Evolutionary conservation across 176 grass and related monocot genomes (phyloP).

Genomic region (Musa beccarii): DNA sequence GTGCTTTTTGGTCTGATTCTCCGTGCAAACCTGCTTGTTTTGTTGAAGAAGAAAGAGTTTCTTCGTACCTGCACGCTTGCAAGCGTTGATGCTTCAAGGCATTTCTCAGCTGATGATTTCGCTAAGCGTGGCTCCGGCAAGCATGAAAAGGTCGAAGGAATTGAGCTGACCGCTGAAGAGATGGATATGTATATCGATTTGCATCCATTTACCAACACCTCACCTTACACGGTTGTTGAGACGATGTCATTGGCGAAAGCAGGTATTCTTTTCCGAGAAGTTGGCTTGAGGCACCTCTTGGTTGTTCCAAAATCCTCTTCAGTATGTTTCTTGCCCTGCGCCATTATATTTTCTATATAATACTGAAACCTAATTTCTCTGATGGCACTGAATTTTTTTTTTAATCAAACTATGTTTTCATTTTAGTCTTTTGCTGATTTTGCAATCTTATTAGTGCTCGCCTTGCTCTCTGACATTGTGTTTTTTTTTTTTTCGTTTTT

Average conservation of each 20-base stretch:
- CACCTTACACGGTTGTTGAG: conserved; percentile 92
- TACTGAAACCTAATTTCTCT: neutral
- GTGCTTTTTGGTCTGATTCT: conserved; percentile 69
- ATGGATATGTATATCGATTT: conserved; percentile 91
- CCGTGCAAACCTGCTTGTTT: conserved; percentile 63
- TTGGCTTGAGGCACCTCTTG: conserved; percentile 85
- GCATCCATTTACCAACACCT: conserved; percentile 88
- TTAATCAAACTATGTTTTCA: too few species aligned
- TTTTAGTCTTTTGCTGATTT: too few species aligned
- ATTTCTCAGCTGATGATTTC: conserved; percentile 63
- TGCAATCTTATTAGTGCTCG: too few species aligned
- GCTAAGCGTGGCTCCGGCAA: conserved; percentile 80
- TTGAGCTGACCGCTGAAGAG: conserved; percentile 59
- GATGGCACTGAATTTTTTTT: too few species aligned
- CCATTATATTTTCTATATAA: neutral
- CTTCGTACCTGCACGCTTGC: conserved; percentile 23
- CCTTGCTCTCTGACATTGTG: neutral
- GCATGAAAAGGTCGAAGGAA: conserved; percentile 50
- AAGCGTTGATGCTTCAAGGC: conserved; percentile 28
- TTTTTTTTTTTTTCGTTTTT: neutral
- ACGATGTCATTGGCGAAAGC: conserved; percentile 95
- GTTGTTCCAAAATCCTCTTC: conserved; percentile 76
- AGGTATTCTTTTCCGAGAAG: conserved; percentile 76
- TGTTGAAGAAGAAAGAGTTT: conserved; percentile 81
- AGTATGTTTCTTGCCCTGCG: conserved; percentile 24